These are phyloP conservation scores for Phialophora expanda DNA, from an alignment of 2,329 filamentous ascomycete species.

Conservation along the genomic window DNA sequence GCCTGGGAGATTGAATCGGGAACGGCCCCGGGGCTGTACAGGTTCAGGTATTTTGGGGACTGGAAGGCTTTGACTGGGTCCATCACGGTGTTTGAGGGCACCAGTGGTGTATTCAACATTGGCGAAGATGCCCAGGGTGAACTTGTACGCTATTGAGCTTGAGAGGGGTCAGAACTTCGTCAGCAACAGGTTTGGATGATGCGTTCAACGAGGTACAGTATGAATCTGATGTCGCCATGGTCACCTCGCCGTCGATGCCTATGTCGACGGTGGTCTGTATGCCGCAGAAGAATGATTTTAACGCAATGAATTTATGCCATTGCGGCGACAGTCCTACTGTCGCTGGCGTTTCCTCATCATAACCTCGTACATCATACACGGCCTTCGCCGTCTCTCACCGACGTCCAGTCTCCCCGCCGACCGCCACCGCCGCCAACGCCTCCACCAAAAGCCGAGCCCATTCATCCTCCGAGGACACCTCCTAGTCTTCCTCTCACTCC, in stretches of 20 bases:
- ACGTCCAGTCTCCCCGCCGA: background rate
- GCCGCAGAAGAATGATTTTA: background rate
- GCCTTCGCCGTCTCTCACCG: background rate
- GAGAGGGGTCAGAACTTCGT: background rate
- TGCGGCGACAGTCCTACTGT: background rate
- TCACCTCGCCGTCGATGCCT: background rate
- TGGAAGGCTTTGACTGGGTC: constrained; percentile 67
- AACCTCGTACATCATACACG: background rate
- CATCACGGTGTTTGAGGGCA: constrained; percentile 72
- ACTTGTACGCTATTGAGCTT: constrained; percentile 20
- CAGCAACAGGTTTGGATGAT: background rate
- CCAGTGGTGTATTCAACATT: constrained; percentile 58
- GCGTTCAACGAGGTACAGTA: background rate
- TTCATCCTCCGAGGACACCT: background rate
- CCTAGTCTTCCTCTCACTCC: too few species aligned
- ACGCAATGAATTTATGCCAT: background rate
- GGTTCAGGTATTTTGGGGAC: constrained; percentile 84
- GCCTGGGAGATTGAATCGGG: constrained; percentile 75
- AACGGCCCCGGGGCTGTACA: constrained; percentile 67
- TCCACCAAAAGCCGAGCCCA: background rate
- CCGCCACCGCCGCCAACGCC: background rate
- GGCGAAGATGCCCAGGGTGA: constrained; percentile 23
- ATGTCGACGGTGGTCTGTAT: background rate
- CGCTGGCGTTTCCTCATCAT: background rate
- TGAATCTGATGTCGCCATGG: background rate